Conservation (phyloP, 257 asterid species). For the Rauvolfia tetraphylla region DNA sequence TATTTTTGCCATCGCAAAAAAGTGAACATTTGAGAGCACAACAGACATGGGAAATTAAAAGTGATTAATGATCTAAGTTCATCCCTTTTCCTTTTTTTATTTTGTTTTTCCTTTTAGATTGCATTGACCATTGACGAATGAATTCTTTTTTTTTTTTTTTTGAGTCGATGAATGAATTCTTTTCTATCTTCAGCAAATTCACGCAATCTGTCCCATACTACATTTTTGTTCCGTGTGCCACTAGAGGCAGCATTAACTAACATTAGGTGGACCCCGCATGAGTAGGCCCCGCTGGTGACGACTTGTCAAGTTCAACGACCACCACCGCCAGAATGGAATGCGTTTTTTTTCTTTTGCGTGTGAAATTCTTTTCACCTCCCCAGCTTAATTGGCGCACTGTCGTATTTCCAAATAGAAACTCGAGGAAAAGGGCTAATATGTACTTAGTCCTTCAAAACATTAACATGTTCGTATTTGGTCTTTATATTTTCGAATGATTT, state of each 20-base stretch:
- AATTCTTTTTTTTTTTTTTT: too few species aligned
- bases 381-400: neutral
- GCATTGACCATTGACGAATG: too few species aligned
- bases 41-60: too few species aligned
- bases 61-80: too few species aligned
- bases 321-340: neutral
- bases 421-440: neutral
- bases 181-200: too few species aligned
- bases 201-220: too few species aligned
- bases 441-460: neutral
- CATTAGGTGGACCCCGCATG: neutral
- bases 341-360: constrained; percentile 3
- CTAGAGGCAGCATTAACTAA: neutral
- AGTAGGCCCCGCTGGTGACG: neutral
- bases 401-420: neutral
- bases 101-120: too few species aligned
- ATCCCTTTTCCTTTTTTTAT: too few species aligned
- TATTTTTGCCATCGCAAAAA: too few species aligned
- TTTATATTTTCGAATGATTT: neutral
- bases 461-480: neutral
- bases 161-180: too few species aligned
- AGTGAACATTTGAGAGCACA: too few species aligned
- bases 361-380: neutral
- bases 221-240: neutral
- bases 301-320: constrained; percentile 10